Base-by-base conservation (phyloP, 495 filamentous ascomycete genomes). In the Stereocaulon alpinum region DNA sequence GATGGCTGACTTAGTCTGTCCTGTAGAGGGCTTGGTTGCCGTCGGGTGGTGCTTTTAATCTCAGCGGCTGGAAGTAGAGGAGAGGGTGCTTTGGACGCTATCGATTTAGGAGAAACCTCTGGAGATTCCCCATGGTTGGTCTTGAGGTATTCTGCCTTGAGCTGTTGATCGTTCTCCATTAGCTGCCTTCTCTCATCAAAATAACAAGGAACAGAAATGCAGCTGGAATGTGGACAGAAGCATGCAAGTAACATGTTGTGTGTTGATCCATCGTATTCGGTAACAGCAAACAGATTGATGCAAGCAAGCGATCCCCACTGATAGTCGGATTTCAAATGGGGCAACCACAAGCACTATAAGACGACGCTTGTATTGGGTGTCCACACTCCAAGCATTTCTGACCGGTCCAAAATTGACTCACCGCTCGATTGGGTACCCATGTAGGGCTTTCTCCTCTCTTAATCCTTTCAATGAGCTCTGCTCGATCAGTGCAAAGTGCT, bases 381-480 rank as follows among this genome's bases (percentile, higher is more conserved):
- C 29, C 18, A 41, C 52, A 22, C 4, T 30, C 30, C 17, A 47
- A 32, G 29, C 18, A 29, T 37, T 5, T 20, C 24, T 40, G 20
- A 42, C 15, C 9, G 6, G 34, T 10, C 7, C 14, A 47, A 12
- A 42, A 4, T 55, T 48, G 44, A 77, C 82, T 68, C 77, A 90
- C 87, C 75, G 80, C 75, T 64, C 75, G 74, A 68, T 80, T 79
- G 40, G 82, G 80, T 29, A 80, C 73, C 89, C 90, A 94, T 18
- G 83, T 84, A 51, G 86, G 86, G 58, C 81, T 86, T 70, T 91
- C 84, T 41, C 83, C 82, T 71, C 78, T 80, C 74, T 96, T 97
- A 63, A 96, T 79, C 61, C 86, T 78, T 70, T 89, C 82, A 60
- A 96, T 96, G 61, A 95, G 77, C 70, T 91, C 84, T 52, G 81